Base-by-base conservation (phyloP, 2,329 filamentous ascomycete species). In the Nemania bipapillata region DNA sequence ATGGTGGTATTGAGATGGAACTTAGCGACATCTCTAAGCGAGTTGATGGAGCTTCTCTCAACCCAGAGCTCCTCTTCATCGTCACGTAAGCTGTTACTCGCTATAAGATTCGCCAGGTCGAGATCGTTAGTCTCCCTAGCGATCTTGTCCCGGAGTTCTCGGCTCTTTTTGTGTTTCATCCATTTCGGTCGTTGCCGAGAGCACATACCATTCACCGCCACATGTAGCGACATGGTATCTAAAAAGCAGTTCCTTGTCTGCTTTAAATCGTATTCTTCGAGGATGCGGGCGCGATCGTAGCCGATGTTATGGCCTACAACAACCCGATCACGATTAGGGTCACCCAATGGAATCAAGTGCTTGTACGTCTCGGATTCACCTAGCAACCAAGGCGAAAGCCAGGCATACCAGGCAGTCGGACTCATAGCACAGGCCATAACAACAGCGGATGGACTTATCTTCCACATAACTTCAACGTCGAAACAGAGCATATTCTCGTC, bases 191-290 rank as follows among this genome's bases (percentile, higher is more conserved):
- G 88, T 80, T 99, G 96, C 72, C 92, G 91, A 24, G 96, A 98
- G 80, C 96, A 99, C 96, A 99, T 99, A 70, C 96, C 96, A 78
- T 99, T 99, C 26, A 97, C 95, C 2, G 96, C 96, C 7, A 97
- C 95, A 78, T 99, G 96, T 22, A 99, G 83, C 1, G 95, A 98
- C 96, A 99, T 99, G 32, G 96, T 99, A 79, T 99, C 96, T 59
- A 99, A 81, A 78, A 97, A 99, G 50, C 89, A 91, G 74, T 94
- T 98, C 45, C 89, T 88, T 0, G 93, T 91, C 79, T 97, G 95
- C 63, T 88, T 84, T 47, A 98, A 80, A 75, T 90, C 87, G 78
- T 99, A 99, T 79, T 99, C 96, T 78, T 99, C 96, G 22, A 90
- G 81, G 63, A 97, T 88, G 40, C 96, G 87, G 17, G 95, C 95